A percentile compares a stretch with the other conserved stretches of the same genome.
Evolutionary conservation across 495 filamentous ascomycete species (phyloP).

Genomic region (Aspergillus funiculosus): DNA sequence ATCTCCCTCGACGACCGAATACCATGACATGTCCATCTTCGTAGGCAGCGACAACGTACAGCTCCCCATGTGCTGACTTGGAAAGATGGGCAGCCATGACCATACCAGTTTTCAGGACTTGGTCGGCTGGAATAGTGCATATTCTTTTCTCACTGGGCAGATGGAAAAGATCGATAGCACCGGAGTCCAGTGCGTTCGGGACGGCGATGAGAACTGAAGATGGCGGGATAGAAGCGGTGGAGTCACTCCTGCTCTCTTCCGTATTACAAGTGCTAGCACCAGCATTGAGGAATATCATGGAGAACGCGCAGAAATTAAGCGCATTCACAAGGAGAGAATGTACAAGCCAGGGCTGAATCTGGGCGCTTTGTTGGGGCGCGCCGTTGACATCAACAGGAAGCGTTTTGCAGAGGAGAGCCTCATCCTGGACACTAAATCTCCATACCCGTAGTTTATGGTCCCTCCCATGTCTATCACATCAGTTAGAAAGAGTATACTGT

Average conservation of each 20-base stretch:
- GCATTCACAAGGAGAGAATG: slow-evolving; percentile 83
- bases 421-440: slow-evolving; percentile 59
- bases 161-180: slow-evolving; percentile 80
- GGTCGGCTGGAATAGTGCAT: slow-evolving; percentile 56
- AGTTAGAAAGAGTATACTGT: slow-evolving; percentile 6
- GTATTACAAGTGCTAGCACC: not conserved
- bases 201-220: slow-evolving; percentile 59
- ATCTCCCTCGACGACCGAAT: slow-evolving; percentile 33
- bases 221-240: slow-evolving; percentile 1
- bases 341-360: slow-evolving; percentile 73
- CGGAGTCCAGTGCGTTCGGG: slow-evolving; percentile 69
- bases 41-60: slow-evolving; percentile 67
- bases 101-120: slow-evolving; percentile 68
- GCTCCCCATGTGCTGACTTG: slow-evolving; percentile 33
- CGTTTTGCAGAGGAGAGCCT: slow-evolving; percentile 52
- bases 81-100: slow-evolving; percentile 74
- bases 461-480: slow-evolving; percentile 65
- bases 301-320: slow-evolving; percentile 92
- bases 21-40: slow-evolving; percentile 76
- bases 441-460: slow-evolving; percentile 85
- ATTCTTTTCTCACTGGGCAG: slow-evolving; percentile 67
- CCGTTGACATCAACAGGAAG: slow-evolving; percentile 60
- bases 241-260: not conserved
- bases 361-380: slow-evolving; percentile 6
- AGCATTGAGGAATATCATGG: slow-evolving; percentile 38